These are phyloP conservation scores for Gossypium thurberi DNA, from an alignment of 345 rosid species.

Conservation along the genomic window DNA sequence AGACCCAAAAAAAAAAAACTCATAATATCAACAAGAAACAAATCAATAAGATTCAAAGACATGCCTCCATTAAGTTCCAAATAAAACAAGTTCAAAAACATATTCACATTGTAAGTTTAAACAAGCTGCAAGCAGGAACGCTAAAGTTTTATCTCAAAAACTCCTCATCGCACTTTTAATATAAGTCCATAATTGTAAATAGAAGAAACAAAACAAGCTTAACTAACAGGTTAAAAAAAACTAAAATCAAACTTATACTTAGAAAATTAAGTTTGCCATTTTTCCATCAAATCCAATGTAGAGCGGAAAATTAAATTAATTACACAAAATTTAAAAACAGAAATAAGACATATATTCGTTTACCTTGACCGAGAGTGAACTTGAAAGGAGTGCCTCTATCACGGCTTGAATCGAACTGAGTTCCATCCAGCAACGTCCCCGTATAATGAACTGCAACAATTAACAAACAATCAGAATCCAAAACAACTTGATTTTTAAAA, in stretches of 20 bases:
- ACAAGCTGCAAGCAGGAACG: background rate
- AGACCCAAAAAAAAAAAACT: background rate
- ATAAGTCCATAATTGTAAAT: background rate
- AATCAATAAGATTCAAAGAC: background rate
- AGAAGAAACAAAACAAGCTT: background rate
- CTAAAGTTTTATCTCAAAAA: background rate
- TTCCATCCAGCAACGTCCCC: conserved; percentile 89
- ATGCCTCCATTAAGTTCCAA: background rate
- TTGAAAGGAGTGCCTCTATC: conserved; percentile 79
- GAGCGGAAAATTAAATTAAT: background rate
- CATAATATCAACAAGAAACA: background rate
- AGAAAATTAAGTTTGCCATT: background rate
- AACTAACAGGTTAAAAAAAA: background rate
- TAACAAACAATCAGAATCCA: background rate
- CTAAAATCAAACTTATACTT: background rate
- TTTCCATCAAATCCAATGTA: background rate
- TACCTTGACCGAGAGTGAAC: conserved; percentile 95
- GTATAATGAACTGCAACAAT: conserved; percentile 49
- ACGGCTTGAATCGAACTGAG: conserved; percentile 87
- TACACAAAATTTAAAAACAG: background rate
- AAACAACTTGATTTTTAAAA: too few relatives aligned
- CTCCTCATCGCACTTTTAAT: too few relatives aligned
- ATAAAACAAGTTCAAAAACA: background rate
- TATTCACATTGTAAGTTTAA: background rate
- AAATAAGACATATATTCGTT: background rate